Evolutionary conservation across 257 asterid species (phyloP), one percentile per base, ranked within the genome.

Genomic region (Solanum phureja): DNA sequence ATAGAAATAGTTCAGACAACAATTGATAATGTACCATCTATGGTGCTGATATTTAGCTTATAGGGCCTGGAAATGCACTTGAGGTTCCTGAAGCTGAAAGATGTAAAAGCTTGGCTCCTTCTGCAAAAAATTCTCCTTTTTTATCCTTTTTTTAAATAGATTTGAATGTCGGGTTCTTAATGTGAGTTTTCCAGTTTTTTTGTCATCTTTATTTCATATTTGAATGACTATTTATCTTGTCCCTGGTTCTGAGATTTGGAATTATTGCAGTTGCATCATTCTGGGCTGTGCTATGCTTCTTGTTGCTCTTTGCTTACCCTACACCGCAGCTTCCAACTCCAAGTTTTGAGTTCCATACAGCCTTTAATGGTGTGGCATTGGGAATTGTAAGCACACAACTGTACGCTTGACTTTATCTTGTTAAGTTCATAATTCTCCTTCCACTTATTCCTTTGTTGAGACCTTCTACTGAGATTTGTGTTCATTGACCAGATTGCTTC

Each of bases 221-320:
- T 46, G 85, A 23, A 46, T 81, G 85, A 27, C 18, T 44, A 44
- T 79, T 18, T 14, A 79, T 16, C 66, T 77, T 44, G 66, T n/a
- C 85, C 9, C 16, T 46, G 13, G 68, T 81, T 49, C 69, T 82
- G 86, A 71, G 84, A 31, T 69, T 83, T 75, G 66, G 24, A 6
- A 87, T 69, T 52, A 91, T 62, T 93, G 89, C 98, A 97, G 99
- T 97, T 92, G 87, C 97, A 44, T 90, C 98, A 71, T 96, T 95
- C 91, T 97, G 99, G 98, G 91, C 93, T 11, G 93, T 92, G 35
- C 92, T 97, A 87, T 93, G 98, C 94, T 93, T 97, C 91, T 90
- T 96, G 91, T 89, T 97, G 91, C 94, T 97, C 90, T 97, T 97
- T 90, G 99, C 99, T 81, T 96, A 97, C 89, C 99, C 99, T 33